Evolutionary conservation across 2,329 filamentous ascomycete species (phyloP).

Genomic region (Emergomyces orientalis): DNA sequence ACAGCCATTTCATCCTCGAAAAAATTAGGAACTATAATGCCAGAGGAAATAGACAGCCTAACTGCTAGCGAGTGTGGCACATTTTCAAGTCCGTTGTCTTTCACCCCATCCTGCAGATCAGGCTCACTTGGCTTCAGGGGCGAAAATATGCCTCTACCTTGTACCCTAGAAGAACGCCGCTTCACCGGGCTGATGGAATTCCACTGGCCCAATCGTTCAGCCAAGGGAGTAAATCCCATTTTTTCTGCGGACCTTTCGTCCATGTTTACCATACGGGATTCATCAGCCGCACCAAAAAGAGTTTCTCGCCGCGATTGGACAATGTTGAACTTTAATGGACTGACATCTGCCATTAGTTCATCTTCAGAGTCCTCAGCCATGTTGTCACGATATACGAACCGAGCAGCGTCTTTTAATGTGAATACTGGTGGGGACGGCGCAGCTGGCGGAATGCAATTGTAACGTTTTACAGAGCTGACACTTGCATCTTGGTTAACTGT

Average conservation of each 20-base stretch:
- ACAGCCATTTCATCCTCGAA: slow-evolving; percentile 55
- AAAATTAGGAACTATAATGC: slow-evolving; percentile 38
- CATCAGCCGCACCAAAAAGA: slow-evolving; percentile 11
- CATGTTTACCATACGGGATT: background rate
- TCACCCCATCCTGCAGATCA: background rate
- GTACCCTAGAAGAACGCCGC: slow-evolving; percentile 21
- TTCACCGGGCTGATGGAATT: slow-evolving; percentile 49
- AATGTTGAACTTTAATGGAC: slow-evolving; percentile 10
- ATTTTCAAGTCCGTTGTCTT: slow-evolving; percentile 7
- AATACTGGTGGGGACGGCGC: slow-evolving; percentile 18
- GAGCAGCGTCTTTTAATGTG: slow-evolving; percentile 7
- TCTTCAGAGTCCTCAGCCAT: slow-evolving; percentile 22
- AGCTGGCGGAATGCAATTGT: slow-evolving; percentile 16
- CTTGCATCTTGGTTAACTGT: slow-evolving; percentile 14
- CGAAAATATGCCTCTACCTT: slow-evolving; percentile 29
- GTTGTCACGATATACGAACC: slow-evolving; percentile 17
- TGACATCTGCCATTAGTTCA: slow-evolving; percentile 19
- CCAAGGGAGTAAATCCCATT: slow-evolving; percentile 56
- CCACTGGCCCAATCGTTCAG: slow-evolving; percentile 54
- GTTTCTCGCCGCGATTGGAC: slow-evolving; percentile 9
- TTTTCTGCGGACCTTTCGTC: slow-evolving; percentile 12
- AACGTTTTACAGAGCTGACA: slow-evolving; percentile 8
- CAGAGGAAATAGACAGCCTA: slow-evolving; percentile 16
- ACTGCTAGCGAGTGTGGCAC: slow-evolving; percentile 1
- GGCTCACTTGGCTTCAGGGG: slow-evolving; percentile 5